phyloP scores from a whole-genome alignment of 176 grass and related monocot species.

The Thinopyrum elongatum region DNA sequence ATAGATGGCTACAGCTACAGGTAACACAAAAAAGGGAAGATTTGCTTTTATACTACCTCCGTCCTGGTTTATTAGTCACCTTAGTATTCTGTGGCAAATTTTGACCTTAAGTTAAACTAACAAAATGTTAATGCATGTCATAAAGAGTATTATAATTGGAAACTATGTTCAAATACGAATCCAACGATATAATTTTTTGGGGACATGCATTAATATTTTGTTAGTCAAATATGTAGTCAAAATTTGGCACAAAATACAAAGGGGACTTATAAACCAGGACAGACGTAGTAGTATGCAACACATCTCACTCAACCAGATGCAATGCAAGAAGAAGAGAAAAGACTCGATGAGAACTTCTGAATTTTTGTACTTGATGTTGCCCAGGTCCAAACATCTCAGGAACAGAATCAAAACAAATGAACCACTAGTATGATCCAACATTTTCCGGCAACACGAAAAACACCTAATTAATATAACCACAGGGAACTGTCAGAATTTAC shows the following conservation, averaged over 20 bases:
- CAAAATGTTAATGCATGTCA: too few species aligned
- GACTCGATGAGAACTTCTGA: neutral
- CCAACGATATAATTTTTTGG: too few species aligned
- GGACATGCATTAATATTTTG: too few species aligned
- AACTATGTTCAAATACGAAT: too few species aligned
- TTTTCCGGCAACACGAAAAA: neutral
- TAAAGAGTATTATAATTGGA: too few species aligned
- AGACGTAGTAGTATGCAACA: neutral
- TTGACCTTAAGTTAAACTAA: too few species aligned
- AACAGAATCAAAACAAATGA: slow-evolving; percentile 43
- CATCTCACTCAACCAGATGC: neutral
- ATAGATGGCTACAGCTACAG: neutral
- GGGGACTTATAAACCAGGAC: too few species aligned
- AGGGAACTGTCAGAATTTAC: neutral
- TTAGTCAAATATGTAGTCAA: too few species aligned
- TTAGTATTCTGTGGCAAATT: too few species aligned
- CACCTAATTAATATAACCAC: neutral
- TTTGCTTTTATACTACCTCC: too few species aligned
- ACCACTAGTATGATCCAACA: slow-evolving; percentile 19
- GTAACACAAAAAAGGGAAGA: neutral
- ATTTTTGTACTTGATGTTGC: slow-evolving; percentile 24
- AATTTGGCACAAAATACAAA: too few species aligned
- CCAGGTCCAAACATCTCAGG: slow-evolving; percentile 15
- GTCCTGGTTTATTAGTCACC: too few species aligned
- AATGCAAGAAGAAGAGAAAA: neutral